These are phyloP conservation scores for Colletotrichum sp. DNA, from an alignment of 2,329 filamentous ascomycete species.

Conservation along the genomic window DNA sequence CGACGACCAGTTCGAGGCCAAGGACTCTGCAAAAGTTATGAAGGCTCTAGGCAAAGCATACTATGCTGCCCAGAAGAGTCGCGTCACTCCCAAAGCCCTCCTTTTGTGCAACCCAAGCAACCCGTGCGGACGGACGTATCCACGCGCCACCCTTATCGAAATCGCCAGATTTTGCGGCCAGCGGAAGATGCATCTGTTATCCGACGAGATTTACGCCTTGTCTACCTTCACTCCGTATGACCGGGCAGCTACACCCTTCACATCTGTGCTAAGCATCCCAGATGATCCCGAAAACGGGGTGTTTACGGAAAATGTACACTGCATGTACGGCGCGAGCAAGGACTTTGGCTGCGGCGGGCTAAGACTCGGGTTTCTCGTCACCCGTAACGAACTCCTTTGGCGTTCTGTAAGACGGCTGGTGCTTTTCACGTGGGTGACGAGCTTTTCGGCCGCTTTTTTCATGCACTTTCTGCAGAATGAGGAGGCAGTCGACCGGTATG, in stretches of 20 bases:
- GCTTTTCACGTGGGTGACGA: background rate
- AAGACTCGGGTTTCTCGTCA: background rate
- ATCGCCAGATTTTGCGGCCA: background rate
- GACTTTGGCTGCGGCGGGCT: slow-evolving; percentile 4
- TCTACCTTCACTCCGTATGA: background rate
- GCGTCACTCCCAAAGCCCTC: background rate
- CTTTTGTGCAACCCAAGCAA: slow-evolving; percentile 9
- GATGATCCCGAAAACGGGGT: background rate
- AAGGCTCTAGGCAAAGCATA: background rate
- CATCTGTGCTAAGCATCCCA: slow-evolving; percentile 1
- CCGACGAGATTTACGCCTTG: background rate
- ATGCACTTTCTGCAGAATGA: background rate
- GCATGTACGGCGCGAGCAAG: slow-evolving; percentile 2
- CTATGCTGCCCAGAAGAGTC: background rate
- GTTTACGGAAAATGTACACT: background rate
- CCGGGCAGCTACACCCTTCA: background rate
- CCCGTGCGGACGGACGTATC: background rate
- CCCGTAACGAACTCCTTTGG: background rate
- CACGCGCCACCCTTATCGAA: background rate
- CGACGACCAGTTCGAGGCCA: background rate
- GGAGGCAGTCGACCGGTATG: background rate
- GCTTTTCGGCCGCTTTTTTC: background rate
- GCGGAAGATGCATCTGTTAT: background rate
- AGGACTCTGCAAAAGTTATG: background rate
- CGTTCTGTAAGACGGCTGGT: background rate